Conservation (phyloP, 108 stramenopile species). For the Cylindrotheca fusiformis region DNA sequence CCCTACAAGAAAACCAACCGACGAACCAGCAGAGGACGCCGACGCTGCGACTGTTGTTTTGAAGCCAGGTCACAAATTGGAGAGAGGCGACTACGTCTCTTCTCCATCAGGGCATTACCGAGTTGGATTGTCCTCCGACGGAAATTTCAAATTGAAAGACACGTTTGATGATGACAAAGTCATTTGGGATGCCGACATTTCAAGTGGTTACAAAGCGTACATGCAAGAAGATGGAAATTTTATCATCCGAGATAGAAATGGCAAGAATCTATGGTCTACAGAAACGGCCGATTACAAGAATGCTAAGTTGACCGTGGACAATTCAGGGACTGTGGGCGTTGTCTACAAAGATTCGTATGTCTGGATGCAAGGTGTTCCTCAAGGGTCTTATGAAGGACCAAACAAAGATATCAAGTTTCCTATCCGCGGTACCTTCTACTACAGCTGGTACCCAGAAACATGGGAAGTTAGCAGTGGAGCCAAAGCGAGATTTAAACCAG, state of each 20-base stretch:
- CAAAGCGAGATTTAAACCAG: constrained; percentile 1
- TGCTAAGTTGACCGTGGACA: not conserved
- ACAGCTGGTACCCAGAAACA: constrained; percentile 12
- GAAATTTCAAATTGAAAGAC: constrained; percentile 5
- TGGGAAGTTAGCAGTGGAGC: constrained; percentile 8
- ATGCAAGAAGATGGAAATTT: constrained; percentile 22
- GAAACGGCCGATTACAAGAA: not conserved
- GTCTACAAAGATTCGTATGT: not conserved
- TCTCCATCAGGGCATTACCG: constrained; percentile 10
- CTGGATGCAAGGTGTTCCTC: constrained; percentile 16
- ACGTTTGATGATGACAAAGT: not conserved
- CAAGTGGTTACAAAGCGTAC: not conserved
- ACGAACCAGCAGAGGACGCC: not conserved
- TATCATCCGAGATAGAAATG: constrained; percentile 1
- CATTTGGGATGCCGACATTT: constrained; percentile 8
- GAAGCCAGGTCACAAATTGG: not conserved
- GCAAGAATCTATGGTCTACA: constrained; percentile 1
- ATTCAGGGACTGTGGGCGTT: constrained; percentile 7
- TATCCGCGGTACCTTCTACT: constrained; percentile 18
- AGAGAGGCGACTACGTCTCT: constrained; percentile 7
- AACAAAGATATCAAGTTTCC: constrained; percentile 8
- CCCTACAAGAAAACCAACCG: not conserved
- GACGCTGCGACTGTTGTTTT: not conserved
- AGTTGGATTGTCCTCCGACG: constrained; percentile 11
- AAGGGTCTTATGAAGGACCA: not conserved